Evolutionary conservation across 305 asterid genomes (phyloP).

Genomic region (Salvia sclarea): DNA sequence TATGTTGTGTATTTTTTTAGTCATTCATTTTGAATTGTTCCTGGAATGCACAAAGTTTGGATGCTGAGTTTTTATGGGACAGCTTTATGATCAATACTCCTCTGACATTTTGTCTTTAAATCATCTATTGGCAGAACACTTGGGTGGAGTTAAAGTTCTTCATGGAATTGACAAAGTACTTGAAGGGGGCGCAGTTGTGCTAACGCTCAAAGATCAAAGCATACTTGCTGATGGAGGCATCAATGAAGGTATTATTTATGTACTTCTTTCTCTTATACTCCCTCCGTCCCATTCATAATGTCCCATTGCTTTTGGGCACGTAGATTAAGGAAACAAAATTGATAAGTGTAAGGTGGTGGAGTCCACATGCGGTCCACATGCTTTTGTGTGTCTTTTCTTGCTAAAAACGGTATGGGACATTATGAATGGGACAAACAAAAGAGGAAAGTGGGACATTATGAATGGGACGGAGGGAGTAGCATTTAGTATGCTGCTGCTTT

Average conservation of each 20-base stretch:
- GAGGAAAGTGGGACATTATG: too few relatives aligned
- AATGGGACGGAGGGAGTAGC: too few relatives aligned
- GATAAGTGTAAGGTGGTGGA: too few relatives aligned
- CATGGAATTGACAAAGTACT: slow-evolving; percentile 94
- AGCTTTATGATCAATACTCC: slow-evolving; percentile 21
- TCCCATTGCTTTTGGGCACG: too few relatives aligned
- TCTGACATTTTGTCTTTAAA: slow-evolving; percentile 28
- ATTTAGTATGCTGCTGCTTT: slow-evolving; percentile 22
- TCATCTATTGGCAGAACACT: slow-evolving; percentile 46
- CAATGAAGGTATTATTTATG: slow-evolving; percentile 63
- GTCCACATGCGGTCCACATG: too few relatives aligned
- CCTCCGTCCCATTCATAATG: too few relatives aligned
- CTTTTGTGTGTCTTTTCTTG: too few relatives aligned
- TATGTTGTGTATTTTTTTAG: slow-evolving; percentile 9
- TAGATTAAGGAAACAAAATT: too few relatives aligned
- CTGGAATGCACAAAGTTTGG: slow-evolving; percentile 9
- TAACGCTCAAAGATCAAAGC: slow-evolving; percentile 95
- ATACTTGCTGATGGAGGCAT: slow-evolving; percentile 79
- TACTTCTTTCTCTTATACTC: slow-evolving; percentile 21
- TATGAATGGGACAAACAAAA: too few relatives aligned
- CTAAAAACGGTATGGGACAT: too few relatives aligned
- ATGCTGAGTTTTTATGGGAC: background rate
- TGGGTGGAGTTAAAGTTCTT: slow-evolving; percentile 81
- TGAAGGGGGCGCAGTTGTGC: slow-evolving; percentile 92
- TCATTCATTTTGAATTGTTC: slow-evolving; percentile 1